Evolutionary conservation across 164 flowering plant species (phyloP), one percentile per base, ranked within the genome.

Genomic region (Buxus sempervirens): DNA sequence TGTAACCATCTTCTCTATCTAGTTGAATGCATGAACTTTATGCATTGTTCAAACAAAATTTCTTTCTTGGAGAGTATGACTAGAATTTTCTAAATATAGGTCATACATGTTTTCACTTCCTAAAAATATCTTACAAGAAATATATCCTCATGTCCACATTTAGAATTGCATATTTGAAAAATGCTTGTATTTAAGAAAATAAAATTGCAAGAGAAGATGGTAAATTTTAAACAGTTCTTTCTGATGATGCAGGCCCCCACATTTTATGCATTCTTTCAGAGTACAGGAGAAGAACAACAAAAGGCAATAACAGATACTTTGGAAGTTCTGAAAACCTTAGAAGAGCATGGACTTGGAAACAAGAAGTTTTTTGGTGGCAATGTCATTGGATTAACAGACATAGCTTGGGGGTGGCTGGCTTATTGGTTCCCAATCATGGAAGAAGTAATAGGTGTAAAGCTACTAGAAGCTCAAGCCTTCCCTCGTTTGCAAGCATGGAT

Each of bases 291-390:
- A 16, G 67, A 62, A 45, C 58, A 70, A 62, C 53, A 54, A 63
- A 45, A 58, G 36, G 60, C 65, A 36, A 66, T 61, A 38, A 20
- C 23, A 57, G 67, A 70, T 24, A 60, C 54, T 2, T 21, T 23
- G 28, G 62, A 63, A 42, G 9, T 63, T 5, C 51, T 70, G 13
- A 63, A 56, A 20, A 42, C 23, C 45, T 14, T 70, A 20, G 73
- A 70, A 70, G 73, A 70, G 22, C 58, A 42, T 9, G 67, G 54
- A 13, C 59, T 70, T 1, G 67, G 73, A 22, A 60, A 55, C 18
- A 70, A 70, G 62, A 70, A 63, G 24, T 70, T 70, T 23, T 70
- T 70, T n/a, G 62, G 73, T 0, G 73, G 67, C 20, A 19, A 70
- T 14, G 15, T 24, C 20, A 55, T 62, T 12, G 60, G 60, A 16